These are phyloP conservation scores for Inga leiocalycina DNA, from an alignment of 306 rosid genomes.

Conservation along the genomic window DNA sequence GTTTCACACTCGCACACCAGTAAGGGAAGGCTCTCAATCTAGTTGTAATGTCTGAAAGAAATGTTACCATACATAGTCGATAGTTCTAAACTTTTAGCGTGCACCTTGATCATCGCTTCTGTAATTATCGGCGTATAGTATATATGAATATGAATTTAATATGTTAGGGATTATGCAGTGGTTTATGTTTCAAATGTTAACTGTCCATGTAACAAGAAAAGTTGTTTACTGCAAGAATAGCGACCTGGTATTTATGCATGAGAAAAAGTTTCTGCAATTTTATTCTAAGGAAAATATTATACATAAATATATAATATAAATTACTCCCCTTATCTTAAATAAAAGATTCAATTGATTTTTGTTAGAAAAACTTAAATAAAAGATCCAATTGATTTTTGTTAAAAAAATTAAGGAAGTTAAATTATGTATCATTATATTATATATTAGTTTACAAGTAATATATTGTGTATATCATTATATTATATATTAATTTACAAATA, in stretches of 20 bases:
- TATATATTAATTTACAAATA: no score
- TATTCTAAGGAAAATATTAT: background rate
- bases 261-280: background rate
- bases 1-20: constrained; percentile 59
- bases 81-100: background rate
- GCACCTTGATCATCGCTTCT: background rate
- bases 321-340: no score
- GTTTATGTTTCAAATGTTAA: background rate
- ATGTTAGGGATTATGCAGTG: background rate
- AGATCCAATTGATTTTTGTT: no score
- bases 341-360: no score
- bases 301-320: background rate
- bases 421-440: no score
- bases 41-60: constrained; percentile 52
- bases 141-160: background rate
- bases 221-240: background rate
- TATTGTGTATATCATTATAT: no score
- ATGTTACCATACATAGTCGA: background rate
- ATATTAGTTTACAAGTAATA: no score
- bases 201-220: background rate
- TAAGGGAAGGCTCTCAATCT: constrained; percentile 53
- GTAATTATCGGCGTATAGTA: background rate
- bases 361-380: no score
- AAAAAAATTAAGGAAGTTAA: no score
- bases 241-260: background rate